phyloP scores from a whole-genome alignment of 2,329 filamentous ascomycete genomes.

The Pestalotiopsis sp. region DNA sequence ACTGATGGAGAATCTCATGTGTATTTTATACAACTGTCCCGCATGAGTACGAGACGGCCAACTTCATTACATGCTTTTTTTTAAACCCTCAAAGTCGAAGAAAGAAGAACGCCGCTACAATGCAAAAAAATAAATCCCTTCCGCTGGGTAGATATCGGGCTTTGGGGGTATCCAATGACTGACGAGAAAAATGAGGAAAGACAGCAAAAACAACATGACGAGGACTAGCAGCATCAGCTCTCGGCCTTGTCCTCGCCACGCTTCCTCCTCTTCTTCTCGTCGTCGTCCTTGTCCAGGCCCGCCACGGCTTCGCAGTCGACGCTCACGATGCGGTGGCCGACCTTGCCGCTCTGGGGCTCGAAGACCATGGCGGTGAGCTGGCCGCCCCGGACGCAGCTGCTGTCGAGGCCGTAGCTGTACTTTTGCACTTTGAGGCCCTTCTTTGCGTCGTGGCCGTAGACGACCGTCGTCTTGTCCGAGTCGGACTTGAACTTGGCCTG shows the following conservation, averaged over 20 bases:
- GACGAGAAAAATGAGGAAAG: not conserved
- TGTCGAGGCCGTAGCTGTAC: constrained; percentile 85
- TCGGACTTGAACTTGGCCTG: constrained; percentile 37
- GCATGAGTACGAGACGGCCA: not conserved
- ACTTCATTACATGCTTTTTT: not conserved
- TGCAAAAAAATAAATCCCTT: not conserved
- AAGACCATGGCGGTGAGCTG: constrained; percentile 79
- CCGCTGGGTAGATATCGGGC: not conserved
- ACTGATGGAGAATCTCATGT: not conserved
- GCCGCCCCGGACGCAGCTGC: constrained; percentile 76
- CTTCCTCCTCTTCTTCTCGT: constrained; percentile 11
- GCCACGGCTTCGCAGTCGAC: constrained; percentile 17
- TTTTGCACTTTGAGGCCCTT: constrained; percentile 61
- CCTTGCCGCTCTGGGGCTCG: constrained; percentile 45
- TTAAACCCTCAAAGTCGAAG: not conserved
- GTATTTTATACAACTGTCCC: not conserved
- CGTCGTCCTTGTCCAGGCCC: constrained; percentile 1
- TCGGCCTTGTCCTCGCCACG: not conserved
- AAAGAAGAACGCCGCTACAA: not conserved
- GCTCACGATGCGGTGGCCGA: constrained; percentile 23
- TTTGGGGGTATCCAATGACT: not conserved
- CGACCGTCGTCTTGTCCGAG: constrained; percentile 61
- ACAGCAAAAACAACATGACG: not conserved
- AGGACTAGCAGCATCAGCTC: not conserved
- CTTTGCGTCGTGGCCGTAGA: constrained; percentile 87